Conservation (phyloP, 306 rosid species). For the Lathyrus tuberosus region DNA sequence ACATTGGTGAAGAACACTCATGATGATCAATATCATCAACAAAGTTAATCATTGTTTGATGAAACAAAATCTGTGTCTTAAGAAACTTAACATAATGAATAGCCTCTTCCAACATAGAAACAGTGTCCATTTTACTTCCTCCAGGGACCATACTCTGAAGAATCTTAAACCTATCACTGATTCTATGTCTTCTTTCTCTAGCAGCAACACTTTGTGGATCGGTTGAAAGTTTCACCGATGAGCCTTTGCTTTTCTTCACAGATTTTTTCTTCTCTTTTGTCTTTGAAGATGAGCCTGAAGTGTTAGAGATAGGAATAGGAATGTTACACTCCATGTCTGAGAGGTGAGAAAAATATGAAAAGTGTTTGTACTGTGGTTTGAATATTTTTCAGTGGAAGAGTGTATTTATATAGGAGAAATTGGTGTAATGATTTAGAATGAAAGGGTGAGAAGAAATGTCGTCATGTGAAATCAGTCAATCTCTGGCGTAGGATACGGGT, state of each 20-base stretch:
- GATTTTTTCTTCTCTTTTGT: slow-evolving; percentile 39
- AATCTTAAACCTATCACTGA: slow-evolving; percentile 89
- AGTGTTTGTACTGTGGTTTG: neutral
- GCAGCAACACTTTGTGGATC: slow-evolving; percentile 98
- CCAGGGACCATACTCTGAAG: slow-evolving; percentile 92
- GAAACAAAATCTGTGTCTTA: slow-evolving; percentile 80
- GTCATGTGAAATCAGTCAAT: slow-evolving; percentile 73
- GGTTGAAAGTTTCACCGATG: slow-evolving; percentile 66
- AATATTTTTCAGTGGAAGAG: slow-evolving; percentile 11
- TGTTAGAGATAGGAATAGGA: neutral
- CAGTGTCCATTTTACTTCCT: slow-evolving; percentile 88
- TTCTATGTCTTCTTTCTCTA: slow-evolving; percentile 81
- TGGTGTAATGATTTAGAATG: slow-evolving; percentile 41
- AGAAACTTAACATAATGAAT: slow-evolving; percentile 85
- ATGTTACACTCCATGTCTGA: slow-evolving; percentile 51
- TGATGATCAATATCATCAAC: slow-evolving; percentile 35
- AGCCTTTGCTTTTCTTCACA: slow-evolving; percentile 43
- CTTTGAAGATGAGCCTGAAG: slow-evolving; percentile 48
- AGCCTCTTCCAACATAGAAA: slow-evolving; percentile 86
- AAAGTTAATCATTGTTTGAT: slow-evolving; percentile 69
- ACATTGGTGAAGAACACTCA: neutral
- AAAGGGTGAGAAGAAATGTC: slow-evolving; percentile 42
- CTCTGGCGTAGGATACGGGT: slow-evolving; percentile 83
- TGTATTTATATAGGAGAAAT: slow-evolving; percentile 37
- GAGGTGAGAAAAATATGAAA: neutral